Percentiles rank a stretch among this genome's conserved stretches.
Evolutionary conservation across 495 filamentous ascomycete genomes (phyloP).

Genomic region (Tuber umbilicatum): DNA sequence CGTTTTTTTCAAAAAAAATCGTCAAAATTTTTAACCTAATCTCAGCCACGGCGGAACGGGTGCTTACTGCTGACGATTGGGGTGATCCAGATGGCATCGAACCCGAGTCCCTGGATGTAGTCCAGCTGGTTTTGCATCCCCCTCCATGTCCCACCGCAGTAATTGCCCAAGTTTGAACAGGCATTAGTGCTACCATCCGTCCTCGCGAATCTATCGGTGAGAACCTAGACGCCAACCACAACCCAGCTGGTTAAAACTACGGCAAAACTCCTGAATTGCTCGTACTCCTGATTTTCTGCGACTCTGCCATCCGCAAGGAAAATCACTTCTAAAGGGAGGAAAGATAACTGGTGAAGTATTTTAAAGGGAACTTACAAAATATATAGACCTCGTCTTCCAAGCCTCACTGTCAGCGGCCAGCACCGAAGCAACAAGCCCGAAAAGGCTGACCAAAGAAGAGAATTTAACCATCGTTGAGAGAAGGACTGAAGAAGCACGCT

Average conservation of each 20-base stretch:
- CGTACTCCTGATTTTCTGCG: constrained; percentile 7
- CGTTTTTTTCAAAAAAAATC: too few species aligned
- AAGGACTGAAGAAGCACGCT: neutral
- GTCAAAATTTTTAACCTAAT: neutral
- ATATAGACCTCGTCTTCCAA: constrained; percentile 46
- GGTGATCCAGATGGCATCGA: constrained; percentile 77
- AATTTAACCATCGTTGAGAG: neutral
- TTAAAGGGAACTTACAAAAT: constrained; percentile 18
- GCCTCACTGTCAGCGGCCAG: constrained; percentile 40
- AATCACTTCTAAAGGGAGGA: neutral
- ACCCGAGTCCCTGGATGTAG: constrained; percentile 72
- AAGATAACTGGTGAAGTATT: constrained; percentile 1
- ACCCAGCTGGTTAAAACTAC: neutral
- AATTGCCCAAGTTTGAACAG: constrained; percentile 50
- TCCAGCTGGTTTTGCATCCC: constrained; percentile 66
- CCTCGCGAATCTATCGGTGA: constrained; percentile 70
- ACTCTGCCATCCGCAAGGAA: neutral
- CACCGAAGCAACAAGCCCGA: constrained; percentile 27
- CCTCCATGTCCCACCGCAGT: constrained; percentile 70
- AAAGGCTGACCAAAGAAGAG: constrained; percentile 13
- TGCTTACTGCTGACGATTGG: constrained; percentile 57
- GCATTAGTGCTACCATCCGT: constrained; percentile 55
- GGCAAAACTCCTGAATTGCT: constrained; percentile 25
- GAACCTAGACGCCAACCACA: constrained; percentile 33
- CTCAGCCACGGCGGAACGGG: neutral